Evolutionary conservation across 2,329 filamentous ascomycete species (phyloP), one percentile per base, ranked within the genome.

Genomic region (Sporothrix sp.): DNA sequence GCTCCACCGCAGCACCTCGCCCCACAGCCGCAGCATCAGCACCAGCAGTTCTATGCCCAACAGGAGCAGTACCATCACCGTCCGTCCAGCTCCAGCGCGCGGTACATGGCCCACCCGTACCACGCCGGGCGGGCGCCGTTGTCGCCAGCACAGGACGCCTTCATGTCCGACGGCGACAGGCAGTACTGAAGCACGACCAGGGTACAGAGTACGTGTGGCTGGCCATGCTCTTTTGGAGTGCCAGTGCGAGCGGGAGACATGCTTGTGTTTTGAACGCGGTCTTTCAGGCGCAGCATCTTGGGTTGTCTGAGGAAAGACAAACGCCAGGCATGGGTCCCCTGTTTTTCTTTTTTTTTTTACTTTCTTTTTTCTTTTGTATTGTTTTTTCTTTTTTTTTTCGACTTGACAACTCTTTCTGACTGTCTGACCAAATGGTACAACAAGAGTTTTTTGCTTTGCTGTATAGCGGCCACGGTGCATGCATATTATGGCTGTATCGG

Each of bases 111-210:
- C 28, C 36, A 48, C 30, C 21, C 33, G 13, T 49, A 42, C 38
- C 47, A 43, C 38, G 7, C 37, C 28, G 37, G 30, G 28, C 43
- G 47, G 47, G 47, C 35, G 38, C 21, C 37, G 9, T 16, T 49
- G 30, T 43, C 47, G n/a, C 38, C 47, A 8, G 21, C 37, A 16
- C 47, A 27, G 2, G 37, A 42, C 36, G n/a, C 16, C 25, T 9
- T 27, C 21, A 16, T 21, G 11, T 9, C 36, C n/a, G 45, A 48
- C 11, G 25, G 18, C 10, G 33, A 36, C 21, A 35, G 28, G 20
- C 13, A 32, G 10, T 48, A 48, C 14, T 39, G 28, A 25, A 6
- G 7, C 14, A 30, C 13, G 13, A 20, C 9, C 21, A 21, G 9
- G 20, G 5, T 21, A 36, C 18, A 13, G 32, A 18, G 7, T 13